Base-by-base conservation (phyloP, 2,329 filamentous ascomycete species). In the Colletotrichum viniferum region DNA sequence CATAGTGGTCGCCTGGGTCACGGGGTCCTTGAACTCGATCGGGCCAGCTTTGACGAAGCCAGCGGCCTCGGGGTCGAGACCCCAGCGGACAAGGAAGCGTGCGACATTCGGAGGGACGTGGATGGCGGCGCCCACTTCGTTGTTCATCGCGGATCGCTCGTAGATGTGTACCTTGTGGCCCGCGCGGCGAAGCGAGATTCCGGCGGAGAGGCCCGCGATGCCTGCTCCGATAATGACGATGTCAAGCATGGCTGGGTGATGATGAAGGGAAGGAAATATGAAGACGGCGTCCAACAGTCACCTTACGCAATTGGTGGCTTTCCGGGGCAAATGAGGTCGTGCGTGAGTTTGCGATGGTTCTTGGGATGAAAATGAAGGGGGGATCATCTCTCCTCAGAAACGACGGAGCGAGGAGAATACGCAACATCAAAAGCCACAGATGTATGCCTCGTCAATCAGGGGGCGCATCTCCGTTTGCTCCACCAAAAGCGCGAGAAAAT, bases 191-290 rank as follows among this genome's bases (percentile, higher is more conserved):
- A 82, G 83, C 3, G 85, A 83, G 32, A 87, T 81, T 3, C 83
- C 83, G 0, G 84, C 81, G 8, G 85, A 82, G 2, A 87, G 79
- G 24, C 86, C 86, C 24, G 83, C 85, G 13, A 87, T 79, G 14
- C 86, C 86, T 14, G 85, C 86, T 3, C 86, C 86, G 32, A 87
- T 80, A 13, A 88, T 77, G n/a, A 86, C 81, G 2, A 87, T 77
- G 60, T 87, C 78, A 8, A 85, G 76, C 61, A 78, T 86, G 28
- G 58, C 28, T 58, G 30, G n/a, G n/a, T 83, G n/a, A 52, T 52
- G n/a, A 52, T 21, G n/a, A 4, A 21, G 43, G 4, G n/a, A 52
- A 7, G 10, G 10, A 24, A 13, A 13, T 7, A 24, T 52, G n/a
- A 13, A 52, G 3, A 21, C n/a, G 12, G 12, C 3, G 10, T 48